A percentile compares a stretch with the other conserved stretches of the same genome.
Evolutionary conservation across 345 rosid species (phyloP).

Genomic region (Pelargonium nanum): DNA sequence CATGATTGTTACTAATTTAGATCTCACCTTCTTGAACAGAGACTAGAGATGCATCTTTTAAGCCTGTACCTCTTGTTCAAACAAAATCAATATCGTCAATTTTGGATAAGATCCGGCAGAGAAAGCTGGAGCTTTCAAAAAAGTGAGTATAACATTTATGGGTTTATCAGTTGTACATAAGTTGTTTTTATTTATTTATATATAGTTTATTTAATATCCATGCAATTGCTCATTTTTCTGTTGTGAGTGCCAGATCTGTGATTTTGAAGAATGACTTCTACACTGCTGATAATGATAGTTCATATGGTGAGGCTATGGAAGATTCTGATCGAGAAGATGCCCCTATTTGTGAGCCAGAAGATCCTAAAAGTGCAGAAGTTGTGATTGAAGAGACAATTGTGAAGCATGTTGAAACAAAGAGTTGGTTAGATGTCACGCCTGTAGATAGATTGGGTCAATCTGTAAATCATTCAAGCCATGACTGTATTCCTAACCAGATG

Average conservation of each 20-base stretch:
- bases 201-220: not conserved
- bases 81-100: slow-evolving; percentile 74
- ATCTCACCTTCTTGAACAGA: slow-evolving; percentile 26
- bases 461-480: slow-evolving; percentile 21
- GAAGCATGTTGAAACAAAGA: slow-evolving; percentile 13
- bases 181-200: not conserved
- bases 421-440: slow-evolving; percentile 12
- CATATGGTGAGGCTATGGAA: slow-evolving; percentile 14
- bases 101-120: slow-evolving; percentile 69
- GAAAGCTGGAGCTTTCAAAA: slow-evolving; percentile 65
- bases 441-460: slow-evolving; percentile 19
- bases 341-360: slow-evolving; percentile 11
- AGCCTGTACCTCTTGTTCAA: slow-evolving; percentile 48
- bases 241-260: slow-evolving; percentile 28
- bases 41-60: slow-evolving; percentile 68
- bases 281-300: slow-evolving; percentile 11
- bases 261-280: slow-evolving; percentile 16
- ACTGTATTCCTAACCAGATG: slow-evolving; percentile 11
- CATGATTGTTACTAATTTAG: not conserved
- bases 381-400: slow-evolving; percentile 12
- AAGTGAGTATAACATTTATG: slow-evolving; percentile 35
- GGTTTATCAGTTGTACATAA: not conserved
- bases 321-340: slow-evolving; percentile 23
- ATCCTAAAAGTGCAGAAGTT: slow-evolving; percentile 9
- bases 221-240: not conserved